Evolutionary conservation across 371 early-diverging fungal species (phyloP), one percentile per base, ranked within the genome.

Genomic region (Mucor saturninus): DNA sequence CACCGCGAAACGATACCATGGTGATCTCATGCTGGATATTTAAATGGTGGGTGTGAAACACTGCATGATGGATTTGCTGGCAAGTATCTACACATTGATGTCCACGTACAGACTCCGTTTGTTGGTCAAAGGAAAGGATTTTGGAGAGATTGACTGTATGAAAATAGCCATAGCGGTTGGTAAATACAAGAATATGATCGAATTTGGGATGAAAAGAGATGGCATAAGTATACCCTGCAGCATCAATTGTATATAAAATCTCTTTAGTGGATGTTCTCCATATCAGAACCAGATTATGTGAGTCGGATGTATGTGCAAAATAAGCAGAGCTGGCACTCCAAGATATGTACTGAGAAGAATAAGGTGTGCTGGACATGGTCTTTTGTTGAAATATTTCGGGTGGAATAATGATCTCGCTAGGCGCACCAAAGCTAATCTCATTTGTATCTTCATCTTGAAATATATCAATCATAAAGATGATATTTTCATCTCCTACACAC

Each of bases 291-390:
- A 69, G 56, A 4, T 64, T 51, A 43, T 74, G 76, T 2, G 75
- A 71, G 58, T 86, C 86, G 1, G 86, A 86, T 0, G 86, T 77
- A 48, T 86, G 86, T 5, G 84, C 86, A 74, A 86, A 84, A 57
- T 74, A 74, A 9, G 62, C 70, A n/a, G 81, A 81, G 0, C 77
- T 76, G 8, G 71, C 61, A 38, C 79, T 86, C 86, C 86, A 86
- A 6, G 82, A 65, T 14, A 86, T 74, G 35, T 86, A 79, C 49
- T 86, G 86, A 3, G 84, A 81, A 2, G 72, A 75, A 43, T 65
- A 68, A 59, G 57, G 63, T 2, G n/a, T 40, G 1, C 30, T 26
- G 10, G 26, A 28, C 50, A 46, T 46, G 35, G 11, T 14, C 2
- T n/a, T 21, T 28, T 31, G 39, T 30, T 49, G 37, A 29, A 58